Percentiles rank a stretch among this genome's conserved stretches.
These are phyloP conservation scores for Pyrus betulifolia DNA, from an alignment of 306 rosid species.

Conservation along the genomic window DNA sequence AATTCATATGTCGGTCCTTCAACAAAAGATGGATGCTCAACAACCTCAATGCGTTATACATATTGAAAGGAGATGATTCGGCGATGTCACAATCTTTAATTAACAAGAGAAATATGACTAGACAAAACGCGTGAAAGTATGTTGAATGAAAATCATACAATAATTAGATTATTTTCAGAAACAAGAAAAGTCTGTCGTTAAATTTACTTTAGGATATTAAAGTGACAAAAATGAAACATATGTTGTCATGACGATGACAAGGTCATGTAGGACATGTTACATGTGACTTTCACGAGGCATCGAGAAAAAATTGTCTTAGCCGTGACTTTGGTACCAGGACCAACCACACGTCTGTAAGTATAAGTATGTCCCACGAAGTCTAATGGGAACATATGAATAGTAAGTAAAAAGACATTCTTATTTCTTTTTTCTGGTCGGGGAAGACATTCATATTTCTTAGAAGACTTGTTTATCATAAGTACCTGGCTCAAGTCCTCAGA, in stretches of 20 bases:
- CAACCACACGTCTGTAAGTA: neutral
- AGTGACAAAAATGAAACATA: neutral
- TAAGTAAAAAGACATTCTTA: neutral
- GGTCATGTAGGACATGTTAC: constrained; percentile 26
- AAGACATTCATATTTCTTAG: neutral
- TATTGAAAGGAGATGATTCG: no score
- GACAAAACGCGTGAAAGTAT: neutral
- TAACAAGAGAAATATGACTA: neutral
- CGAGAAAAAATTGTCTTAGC: constrained; percentile 4
- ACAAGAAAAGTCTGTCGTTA: neutral
- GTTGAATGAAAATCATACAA: neutral
- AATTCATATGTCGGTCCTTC: no score
- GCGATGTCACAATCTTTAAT: neutral
- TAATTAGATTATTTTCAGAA: neutral
- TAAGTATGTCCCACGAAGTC: neutral
- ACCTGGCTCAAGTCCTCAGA: neutral
- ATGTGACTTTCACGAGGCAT: constrained; percentile 16
- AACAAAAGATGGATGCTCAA: neutral
- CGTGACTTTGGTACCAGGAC: constrained; percentile 4
- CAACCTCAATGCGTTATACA: no score
- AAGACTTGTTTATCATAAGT: neutral
- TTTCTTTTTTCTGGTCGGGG: neutral
- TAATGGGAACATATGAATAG: neutral
- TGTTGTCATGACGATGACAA: neutral
- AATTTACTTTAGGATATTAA: neutral